Evolutionary conservation across 176 grass and related monocot genomes (phyloP), one percentile per base, ranked within the genome.

Genomic region (Saccharum spontaneum): DNA sequence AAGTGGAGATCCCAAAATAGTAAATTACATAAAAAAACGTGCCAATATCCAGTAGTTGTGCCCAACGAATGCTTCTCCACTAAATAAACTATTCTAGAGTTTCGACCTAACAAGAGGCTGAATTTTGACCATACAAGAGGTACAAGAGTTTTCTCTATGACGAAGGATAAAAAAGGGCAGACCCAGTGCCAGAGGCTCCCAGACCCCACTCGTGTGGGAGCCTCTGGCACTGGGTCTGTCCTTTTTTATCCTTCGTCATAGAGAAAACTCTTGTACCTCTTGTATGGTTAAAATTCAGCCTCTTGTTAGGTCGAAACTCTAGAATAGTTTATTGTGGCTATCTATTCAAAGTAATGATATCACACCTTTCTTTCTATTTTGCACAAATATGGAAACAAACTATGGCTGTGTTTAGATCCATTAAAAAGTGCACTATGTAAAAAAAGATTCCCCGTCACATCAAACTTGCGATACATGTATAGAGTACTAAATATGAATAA

Each of bases 151-250:
- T 65, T 65, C 26, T 28, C 39, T 44, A 71, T 24, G 9, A 36
- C 14, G 15, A 84, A 84, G n/a, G 3, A 76, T 67, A 26, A 38
- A 68, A 39, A 52, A n/a, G n/a, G n/a, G n/a, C n/a, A n/a, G n/a
- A n/a, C n/a, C n/a, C n/a, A n/a, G n/a, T n/a, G n/a, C n/a, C n/a
- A n/a, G n/a, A n/a, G n/a, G n/a, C n/a, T n/a, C n/a, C n/a, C n/a
- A n/a, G n/a, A n/a, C n/a, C n/a, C n/a, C n/a, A n/a, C n/a, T n/a
- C n/a, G n/a, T n/a, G n/a, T n/a, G n/a, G n/a, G n/a, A n/a, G n/a
- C n/a, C n/a, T n/a, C n/a, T n/a, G n/a, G n/a, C n/a, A n/a, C n/a
- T n/a, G n/a, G n/a, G n/a, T n/a, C n/a, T n/a, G n/a, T n/a, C n/a
- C n/a, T n/a, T n/a, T n/a, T 68, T 38, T 26, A 67, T 76, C 3